phyloP scores from a whole-genome alignment of 768 basidiomycete species.

The Strobilomyces echinocephalus region DNA sequence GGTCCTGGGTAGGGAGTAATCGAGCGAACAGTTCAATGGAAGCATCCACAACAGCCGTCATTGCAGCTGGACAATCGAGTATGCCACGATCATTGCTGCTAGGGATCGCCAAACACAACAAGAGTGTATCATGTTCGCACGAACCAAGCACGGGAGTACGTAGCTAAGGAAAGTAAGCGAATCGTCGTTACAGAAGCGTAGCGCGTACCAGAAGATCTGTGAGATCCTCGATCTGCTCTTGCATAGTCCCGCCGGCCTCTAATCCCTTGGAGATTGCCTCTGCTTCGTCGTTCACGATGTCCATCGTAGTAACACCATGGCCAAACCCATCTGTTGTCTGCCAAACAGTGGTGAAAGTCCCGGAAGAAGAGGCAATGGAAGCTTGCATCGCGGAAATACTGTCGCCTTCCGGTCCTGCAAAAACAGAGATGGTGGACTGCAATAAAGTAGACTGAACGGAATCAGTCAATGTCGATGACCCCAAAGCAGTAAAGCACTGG shows the following conservation, averaged over 20 bases:
- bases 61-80: conserved; percentile 66
- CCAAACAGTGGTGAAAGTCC: conserved; percentile 84
- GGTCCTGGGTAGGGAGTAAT: conserved; percentile 75
- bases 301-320: conserved; percentile 78
- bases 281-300: conserved; percentile 44
- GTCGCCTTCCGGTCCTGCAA: conserved; percentile 85
- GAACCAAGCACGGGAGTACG: conserved; percentile 77
- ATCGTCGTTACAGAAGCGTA: background rate
- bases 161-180: conserved; percentile 17
- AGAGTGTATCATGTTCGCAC: conserved; percentile 80
- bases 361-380: conserved; percentile 81
- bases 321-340: conserved; percentile 83
- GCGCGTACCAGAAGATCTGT: conserved; percentile 70
- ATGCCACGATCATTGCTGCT: conserved; percentile 41
- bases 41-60: conserved; percentile 81
- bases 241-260: conserved; percentile 47
- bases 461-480: conserved; percentile 74
- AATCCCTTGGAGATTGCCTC: conserved; percentile 20
- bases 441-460: conserved; percentile 76
- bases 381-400: conserved; percentile 83
- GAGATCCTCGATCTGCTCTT: conserved; percentile 75
- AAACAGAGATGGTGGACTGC: conserved; percentile 74
- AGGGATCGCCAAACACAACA: conserved; percentile 53
- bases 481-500: conserved; percentile 84
- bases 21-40: conserved; percentile 84